phyloP scores from a whole-genome alignment of 495 filamentous ascomycete genomes.

The Penicillium soppii region DNA sequence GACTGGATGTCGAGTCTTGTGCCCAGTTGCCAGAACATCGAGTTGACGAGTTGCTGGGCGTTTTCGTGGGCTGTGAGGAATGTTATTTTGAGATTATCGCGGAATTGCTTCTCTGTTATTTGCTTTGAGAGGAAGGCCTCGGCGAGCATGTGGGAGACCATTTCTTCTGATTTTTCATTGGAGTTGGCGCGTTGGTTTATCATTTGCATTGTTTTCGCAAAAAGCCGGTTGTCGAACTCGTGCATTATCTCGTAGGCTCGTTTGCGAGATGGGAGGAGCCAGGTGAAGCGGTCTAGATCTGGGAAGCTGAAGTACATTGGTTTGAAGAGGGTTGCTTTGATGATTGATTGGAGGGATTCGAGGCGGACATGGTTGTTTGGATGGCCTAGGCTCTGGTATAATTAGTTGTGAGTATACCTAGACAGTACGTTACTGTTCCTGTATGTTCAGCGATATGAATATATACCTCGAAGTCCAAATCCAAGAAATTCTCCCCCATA shows the following conservation, averaged over 20 bases:
- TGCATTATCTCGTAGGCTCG: constrained; percentile 26
- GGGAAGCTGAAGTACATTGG: constrained; percentile 42
- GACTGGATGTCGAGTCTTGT: constrained; percentile 22
- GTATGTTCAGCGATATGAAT: neutral
- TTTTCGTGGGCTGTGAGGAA: constrained; percentile 39
- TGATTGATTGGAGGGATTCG: constrained; percentile 28
- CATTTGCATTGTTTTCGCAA: constrained; percentile 11
- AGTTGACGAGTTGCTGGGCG: constrained; percentile 30
- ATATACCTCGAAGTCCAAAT: constrained; percentile 24
- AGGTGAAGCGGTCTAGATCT: constrained; percentile 29
- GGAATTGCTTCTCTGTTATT: constrained; percentile 31
- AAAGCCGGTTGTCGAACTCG: constrained; percentile 29
- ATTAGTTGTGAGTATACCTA: too few relatives aligned
- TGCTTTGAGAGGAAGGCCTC: constrained; percentile 17
- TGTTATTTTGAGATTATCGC: constrained; percentile 33
- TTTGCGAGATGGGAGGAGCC: constrained; percentile 24
- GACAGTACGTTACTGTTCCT: too few relatives aligned
- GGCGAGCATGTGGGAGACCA: constrained; percentile 26
- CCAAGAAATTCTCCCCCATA: constrained; percentile 26
- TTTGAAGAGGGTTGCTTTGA: constrained; percentile 36
- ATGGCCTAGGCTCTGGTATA: neutral
- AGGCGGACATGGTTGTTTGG: constrained; percentile 10
- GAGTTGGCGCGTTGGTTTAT: constrained; percentile 10
- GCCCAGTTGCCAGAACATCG: constrained; percentile 32
- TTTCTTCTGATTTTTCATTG: constrained; percentile 3